Evolutionary conservation across 768 basidiomycete species (phyloP), one percentile per base, ranked within the genome.

Genomic region (Cubamyces sp.): DNA sequence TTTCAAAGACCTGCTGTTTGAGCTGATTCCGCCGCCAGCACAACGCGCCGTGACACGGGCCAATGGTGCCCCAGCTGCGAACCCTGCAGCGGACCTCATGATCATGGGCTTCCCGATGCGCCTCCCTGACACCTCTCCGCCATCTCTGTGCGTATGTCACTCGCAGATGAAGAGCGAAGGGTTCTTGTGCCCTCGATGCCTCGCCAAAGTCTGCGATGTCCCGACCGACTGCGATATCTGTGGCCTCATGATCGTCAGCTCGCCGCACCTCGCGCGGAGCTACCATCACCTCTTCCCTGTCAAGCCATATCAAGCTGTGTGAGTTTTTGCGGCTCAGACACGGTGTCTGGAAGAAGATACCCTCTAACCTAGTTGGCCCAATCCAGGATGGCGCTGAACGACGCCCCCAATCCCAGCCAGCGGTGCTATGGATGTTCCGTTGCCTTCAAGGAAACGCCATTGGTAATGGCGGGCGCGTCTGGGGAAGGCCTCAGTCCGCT

Each of bases 51-150:
- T 85, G 21, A 72, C 81, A 5, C 81, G 85, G 28, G 70, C 78
- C 3, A 72, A 79, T 3, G 82, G 81, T 0, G 78, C 77, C 51
- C 76, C 80, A 5, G 72, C 75, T 12, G 74, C 79, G 12, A 90
- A 87, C 64, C 84, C 84, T 21, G 84, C 88, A 0, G 88, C 92
- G 0, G 96, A 98, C 76, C 79, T 99, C 54, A 97, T 99, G 91
- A 91, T 97, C 84, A 98, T 99, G 94, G 97, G 97, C 9, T 99
- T 99, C 75, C 97, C 97, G 1, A 94, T 91, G 16, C 87, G 95
- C 18, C 80, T 97, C 6, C 92, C 96, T 0, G 90, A 92, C 67
- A 86, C 86, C 11, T 91, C 89, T 3, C 87, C 88, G 37, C 88
- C 88, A 8, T 89, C 90, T 56, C 79, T 98, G 19, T 99, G 97